Conservation (phyloP, 1,284 basidiomycete species). For the Microbotryum silenes-acaulis region DNA sequence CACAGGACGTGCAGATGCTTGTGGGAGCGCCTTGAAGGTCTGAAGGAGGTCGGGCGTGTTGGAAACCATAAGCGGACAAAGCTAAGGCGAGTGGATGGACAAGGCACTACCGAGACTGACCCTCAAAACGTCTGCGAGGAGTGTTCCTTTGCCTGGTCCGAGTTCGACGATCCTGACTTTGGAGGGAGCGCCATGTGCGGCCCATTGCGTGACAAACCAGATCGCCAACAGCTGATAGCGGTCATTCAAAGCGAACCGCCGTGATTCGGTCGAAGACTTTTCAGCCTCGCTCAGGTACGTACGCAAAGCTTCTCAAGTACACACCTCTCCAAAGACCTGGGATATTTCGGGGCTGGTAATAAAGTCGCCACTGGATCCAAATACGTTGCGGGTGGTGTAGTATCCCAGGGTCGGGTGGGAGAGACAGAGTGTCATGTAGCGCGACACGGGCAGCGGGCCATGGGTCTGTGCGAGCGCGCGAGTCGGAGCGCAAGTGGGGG, state of each 20-base stretch:
- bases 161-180: slow-evolving; percentile 75
- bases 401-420: slow-evolving; percentile 81
- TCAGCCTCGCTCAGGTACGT: slow-evolving; percentile 25
- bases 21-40: slow-evolving; percentile 45
- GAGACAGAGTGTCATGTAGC: slow-evolving; percentile 82
- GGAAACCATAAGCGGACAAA: not conserved
- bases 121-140: slow-evolving; percentile 83
- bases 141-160: slow-evolving; percentile 86
- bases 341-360: slow-evolving; percentile 95
- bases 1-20: slow-evolving; percentile 52
- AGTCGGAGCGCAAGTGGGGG: not conserved
- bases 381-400: slow-evolving; percentile 68
- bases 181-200: slow-evolving; percentile 49
- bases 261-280: no score
- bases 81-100: not conserved
- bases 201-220: slow-evolving; percentile 79
- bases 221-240: slow-evolving; percentile 70
- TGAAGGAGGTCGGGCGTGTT: slow-evolving; percentile 8
- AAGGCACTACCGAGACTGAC: slow-evolving; percentile 46
- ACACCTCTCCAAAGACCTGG: slow-evolving; percentile 92
- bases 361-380: slow-evolving; percentile 86
- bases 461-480: slow-evolving; percentile 53
- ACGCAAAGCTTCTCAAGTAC: slow-evolving; percentile 7
- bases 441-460: slow-evolving; percentile 74
- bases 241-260: not conserved